These are phyloP conservation scores for Delonix regia DNA, from an alignment of 306 rosid genomes.

Conservation along the genomic window DNA sequence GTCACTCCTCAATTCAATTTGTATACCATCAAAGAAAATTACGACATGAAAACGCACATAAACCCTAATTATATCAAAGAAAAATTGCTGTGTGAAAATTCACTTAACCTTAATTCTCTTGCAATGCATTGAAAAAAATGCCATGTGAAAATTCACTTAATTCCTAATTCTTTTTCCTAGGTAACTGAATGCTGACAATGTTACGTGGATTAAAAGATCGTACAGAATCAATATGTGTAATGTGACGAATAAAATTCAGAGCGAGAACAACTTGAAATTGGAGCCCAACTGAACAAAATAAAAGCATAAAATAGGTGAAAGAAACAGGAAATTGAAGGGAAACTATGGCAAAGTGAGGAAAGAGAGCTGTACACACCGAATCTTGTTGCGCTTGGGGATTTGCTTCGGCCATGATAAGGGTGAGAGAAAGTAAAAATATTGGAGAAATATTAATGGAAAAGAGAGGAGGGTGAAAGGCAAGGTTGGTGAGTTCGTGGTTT, in stretches of 20 bases:
- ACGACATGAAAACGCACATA: background rate
- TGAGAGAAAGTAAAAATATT: background rate
- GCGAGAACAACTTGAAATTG: background rate
- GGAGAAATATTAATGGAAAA: background rate
- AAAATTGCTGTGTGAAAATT: background rate
- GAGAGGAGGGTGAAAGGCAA: background rate
- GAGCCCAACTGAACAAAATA: no score
- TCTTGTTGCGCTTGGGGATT: background rate
- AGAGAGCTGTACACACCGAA: background rate
- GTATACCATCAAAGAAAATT: background rate
- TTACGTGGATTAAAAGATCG: background rate
- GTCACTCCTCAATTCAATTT: background rate
- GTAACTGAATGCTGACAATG: background rate
- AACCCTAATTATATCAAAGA: background rate
- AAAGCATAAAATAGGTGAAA: background rate
- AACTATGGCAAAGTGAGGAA: background rate
- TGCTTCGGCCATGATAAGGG: background rate
- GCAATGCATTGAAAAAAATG: background rate
- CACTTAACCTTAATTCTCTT: background rate
- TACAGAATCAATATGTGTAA: no score
- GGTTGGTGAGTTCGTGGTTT: background rate
- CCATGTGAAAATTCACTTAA: no score
- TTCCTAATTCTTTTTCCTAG: background rate
- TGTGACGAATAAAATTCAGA: background rate
- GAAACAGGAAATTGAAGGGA: background rate